Conservation (phyloP, 192 early-diverging fungal genomes). For the Backusella psychrophila region DNA sequence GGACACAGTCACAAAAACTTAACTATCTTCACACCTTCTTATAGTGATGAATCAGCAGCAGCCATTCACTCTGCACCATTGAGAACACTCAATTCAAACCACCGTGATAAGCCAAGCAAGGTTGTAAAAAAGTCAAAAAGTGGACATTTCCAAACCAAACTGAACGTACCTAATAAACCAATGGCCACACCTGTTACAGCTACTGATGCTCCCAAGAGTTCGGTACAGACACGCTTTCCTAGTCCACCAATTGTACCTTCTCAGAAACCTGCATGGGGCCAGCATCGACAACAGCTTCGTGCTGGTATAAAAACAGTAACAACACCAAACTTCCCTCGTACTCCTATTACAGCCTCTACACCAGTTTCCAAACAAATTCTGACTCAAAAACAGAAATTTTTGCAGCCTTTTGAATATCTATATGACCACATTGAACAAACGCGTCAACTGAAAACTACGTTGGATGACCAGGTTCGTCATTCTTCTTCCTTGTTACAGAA, state of each 20-base stretch:
- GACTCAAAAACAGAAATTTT: constrained; percentile 51
- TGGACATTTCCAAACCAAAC: constrained; percentile 18
- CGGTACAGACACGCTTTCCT: constrained; percentile 22
- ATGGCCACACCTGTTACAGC: constrained; percentile 4
- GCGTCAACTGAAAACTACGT: constrained; percentile 56
- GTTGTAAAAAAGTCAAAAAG: constrained; percentile 9
- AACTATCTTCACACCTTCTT: constrained; percentile 47
- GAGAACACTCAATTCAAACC: background rate
- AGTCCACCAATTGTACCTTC: constrained; percentile 41
- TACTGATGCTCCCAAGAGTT: background rate
- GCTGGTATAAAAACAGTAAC: background rate
- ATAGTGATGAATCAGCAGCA: constrained; percentile 27
- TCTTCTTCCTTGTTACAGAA: constrained; percentile 70
- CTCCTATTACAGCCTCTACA: constrained; percentile 19
- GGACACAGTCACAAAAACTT: constrained; percentile 39
- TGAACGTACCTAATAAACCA: background rate
- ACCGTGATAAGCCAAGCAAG: constrained; percentile 18
- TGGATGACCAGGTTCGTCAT: constrained; percentile 77
- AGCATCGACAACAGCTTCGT: background rate
- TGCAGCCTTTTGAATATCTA: constrained; percentile 54
- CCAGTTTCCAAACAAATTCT: constrained; percentile 46
- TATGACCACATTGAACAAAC: constrained; percentile 63
- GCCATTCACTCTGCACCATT: constrained; percentile 46
- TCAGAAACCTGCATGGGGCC: constrained; percentile 22
- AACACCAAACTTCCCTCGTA: constrained; percentile 19